Evolutionary conservation across 2,329 filamentous ascomycete species (phyloP), one percentile per base, ranked within the genome.

Genomic region (Fusarium ramigenum): DNA sequence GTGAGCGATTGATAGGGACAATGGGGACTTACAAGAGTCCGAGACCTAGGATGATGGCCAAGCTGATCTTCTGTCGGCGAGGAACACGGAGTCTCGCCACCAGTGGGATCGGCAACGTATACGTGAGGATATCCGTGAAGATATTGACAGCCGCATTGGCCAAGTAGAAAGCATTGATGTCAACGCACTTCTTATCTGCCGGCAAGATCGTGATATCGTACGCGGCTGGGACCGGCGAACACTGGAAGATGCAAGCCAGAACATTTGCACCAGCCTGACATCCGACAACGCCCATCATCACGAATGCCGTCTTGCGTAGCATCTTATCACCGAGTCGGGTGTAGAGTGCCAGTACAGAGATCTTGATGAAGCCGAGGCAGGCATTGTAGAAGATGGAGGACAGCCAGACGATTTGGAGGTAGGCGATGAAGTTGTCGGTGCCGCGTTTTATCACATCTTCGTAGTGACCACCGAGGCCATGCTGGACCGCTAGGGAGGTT

Each of bases 351-450:
- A 73, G 67, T 1, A 73, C 71, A 0, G 71, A 74, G 19, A 74
- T 69, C 50, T 73, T 73, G 59, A 73, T 72, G 46, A 73, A 73
- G 7, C 71, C 71, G 1, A 73, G 67, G 14, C 69, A 74, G 5
- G 70, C 70, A 43, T 73, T 73, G 37, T 73, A 73, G 12, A 73
- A 73, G 37, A 73, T 74, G 12, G 70, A 73, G 0, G 70, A 73
- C 0, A 73, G 7, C 70, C 70, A 73, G 10, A 74, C 70, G 5
- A 73, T 74, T 11, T 73, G 70, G 19, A 62, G 63, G n/a, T 73
- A 73, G 12, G 62, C 50, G 21, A 73, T 68, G 4, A 73, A 67
- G n/a, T 74, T 73, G 5, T 60, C 42, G 1, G 54, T 58, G 4
- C 70, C 70, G 37, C 58, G 70, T 5, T 67, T 30, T 9, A 53